Conservation (phyloP, 148 eudicot genomes). For the Bassia scoparia region DNA sequence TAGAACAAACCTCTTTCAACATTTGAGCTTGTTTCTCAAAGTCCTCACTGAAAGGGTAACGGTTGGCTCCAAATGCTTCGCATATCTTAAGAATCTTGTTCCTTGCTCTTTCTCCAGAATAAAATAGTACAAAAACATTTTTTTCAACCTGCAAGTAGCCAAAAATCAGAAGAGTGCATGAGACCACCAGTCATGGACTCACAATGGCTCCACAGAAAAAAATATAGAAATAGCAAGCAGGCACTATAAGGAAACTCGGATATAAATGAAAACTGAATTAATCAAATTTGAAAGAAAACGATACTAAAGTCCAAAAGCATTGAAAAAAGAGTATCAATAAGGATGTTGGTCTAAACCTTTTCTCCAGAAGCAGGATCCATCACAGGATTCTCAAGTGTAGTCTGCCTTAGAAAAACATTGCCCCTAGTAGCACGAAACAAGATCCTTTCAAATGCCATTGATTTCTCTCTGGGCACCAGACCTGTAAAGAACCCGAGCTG, state of each 20-base stretch:
- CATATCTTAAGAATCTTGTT: conserved; percentile 83
- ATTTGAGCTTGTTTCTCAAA: conserved; percentile 67
- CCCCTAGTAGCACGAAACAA: conserved; percentile 99
- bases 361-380: conserved; percentile 86
- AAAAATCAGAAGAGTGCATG: neutral
- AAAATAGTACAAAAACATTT: conserved; percentile 82
- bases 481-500: conserved; percentile 86
- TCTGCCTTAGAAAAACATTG: conserved; percentile 76
- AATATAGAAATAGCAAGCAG: neutral
- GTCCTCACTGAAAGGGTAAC: conserved; percentile 83
- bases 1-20: conserved; percentile 67
- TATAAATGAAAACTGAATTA: neutral
- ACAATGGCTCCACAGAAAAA: neutral
- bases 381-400: conserved; percentile 63
- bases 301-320: neutral
- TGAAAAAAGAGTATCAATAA: neutral
- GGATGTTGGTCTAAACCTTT: conserved; percentile 46
- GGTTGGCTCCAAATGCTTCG: conserved; percentile 97
- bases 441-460: conserved; percentile 93
- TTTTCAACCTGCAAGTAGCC: conserved; percentile 71
- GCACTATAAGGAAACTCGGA: neutral
- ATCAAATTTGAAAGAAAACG: neutral
- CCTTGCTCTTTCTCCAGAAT: conserved; percentile 92
- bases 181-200: neutral
- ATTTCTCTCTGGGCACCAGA: conserved; percentile 80